Conservation (phyloP, 1,139 yeast species). For the Eremothecium cymbalariae region DNA sequence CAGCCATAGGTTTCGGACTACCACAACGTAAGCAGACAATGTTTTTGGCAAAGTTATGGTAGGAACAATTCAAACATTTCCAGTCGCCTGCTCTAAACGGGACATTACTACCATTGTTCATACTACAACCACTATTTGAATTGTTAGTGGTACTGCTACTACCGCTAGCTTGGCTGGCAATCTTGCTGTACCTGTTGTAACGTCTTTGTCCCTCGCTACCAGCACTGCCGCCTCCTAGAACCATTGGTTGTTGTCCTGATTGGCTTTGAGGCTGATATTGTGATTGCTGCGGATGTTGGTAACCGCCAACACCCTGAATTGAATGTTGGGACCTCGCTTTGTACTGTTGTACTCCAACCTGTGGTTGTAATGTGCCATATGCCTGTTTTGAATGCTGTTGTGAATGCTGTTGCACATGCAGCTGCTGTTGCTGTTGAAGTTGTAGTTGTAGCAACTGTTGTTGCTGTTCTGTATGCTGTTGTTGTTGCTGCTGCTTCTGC, state of each 20-base stretch:
- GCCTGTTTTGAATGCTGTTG: slow-evolving; percentile 14
- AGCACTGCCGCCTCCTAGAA: background rate
- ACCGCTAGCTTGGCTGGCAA: slow-evolving; percentile 10
- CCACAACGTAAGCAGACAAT: slow-evolving; percentile 83
- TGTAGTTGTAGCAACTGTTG: slow-evolving; percentile 9
- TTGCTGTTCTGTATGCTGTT: slow-evolving; percentile 10
- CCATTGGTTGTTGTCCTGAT: slow-evolving; percentile 2
- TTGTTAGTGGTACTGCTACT: slow-evolving; percentile 11
- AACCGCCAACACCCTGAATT: background rate
- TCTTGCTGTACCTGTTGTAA: slow-evolving; percentile 7
- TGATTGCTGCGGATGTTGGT: slow-evolving; percentile 8
- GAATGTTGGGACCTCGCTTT: slow-evolving; percentile 1
- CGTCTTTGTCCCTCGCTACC: slow-evolving; percentile 2
- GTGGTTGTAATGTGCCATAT: slow-evolving; percentile 10
- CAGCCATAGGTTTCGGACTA: slow-evolving; percentile 43
- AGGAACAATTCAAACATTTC: slow-evolving; percentile 78
- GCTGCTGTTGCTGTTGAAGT: slow-evolving; percentile 13
- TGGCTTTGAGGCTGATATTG: slow-evolving; percentile 6
- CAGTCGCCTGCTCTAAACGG: slow-evolving; percentile 97
- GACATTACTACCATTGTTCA: slow-evolving; percentile 34
- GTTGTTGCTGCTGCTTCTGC: slow-evolving; percentile 12
- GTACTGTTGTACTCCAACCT: slow-evolving; percentile 4
- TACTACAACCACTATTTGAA: slow-evolving; percentile 9
- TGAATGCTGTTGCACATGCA: slow-evolving; percentile 11
- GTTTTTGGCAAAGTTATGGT: slow-evolving; percentile 92